Percentiles rank a stretch among this genome's conserved stretches.
phyloP scores from a whole-genome alignment of 1,139 yeast species.

The Debaryomyces sp. region DNA sequence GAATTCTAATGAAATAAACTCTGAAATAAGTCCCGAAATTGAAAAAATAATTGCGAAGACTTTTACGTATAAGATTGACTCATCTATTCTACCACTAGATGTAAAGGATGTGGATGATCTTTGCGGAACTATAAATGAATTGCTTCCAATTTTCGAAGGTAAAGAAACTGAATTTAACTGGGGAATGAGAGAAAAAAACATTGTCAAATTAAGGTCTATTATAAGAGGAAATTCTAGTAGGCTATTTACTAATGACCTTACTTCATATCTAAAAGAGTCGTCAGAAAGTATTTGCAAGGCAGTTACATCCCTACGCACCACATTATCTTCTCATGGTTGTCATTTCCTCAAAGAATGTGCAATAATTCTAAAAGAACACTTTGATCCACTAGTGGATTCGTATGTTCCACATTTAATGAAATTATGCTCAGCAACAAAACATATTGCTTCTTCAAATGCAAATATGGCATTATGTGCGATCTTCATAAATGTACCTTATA shows the following conservation, averaged over 20 bases:
- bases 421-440: conserved; percentile 75
- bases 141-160: conserved; percentile 53
- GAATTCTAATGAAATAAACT: not conserved
- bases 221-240: conserved; percentile 56
- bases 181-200: conserved; percentile 67
- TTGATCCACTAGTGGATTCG: conserved; percentile 68
- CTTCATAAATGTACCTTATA: conserved; percentile 56
- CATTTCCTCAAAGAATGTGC: conserved; percentile 77
- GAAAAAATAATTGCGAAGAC: conserved; percentile 18
- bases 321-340: conserved; percentile 75
- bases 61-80: conserved; percentile 29
- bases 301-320: conserved; percentile 76
- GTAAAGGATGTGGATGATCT: conserved; percentile 21
- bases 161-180: conserved; percentile 92
- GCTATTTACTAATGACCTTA: conserved; percentile 46
- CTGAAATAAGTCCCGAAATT: conserved; percentile 14
- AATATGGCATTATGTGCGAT: conserved; percentile 67
- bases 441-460: conserved; percentile 77
- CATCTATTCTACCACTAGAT: conserved; percentile 22
- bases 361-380: conserved; percentile 43
- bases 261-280: conserved; percentile 43
- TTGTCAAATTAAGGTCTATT: conserved; percentile 58
- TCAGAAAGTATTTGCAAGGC: conserved; percentile 72
- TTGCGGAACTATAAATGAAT: conserved; percentile 18
- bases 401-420: conserved; percentile 61